Base-by-base conservation (phyloP, 257 asterid species). In the Solanum rostratum region DNA sequence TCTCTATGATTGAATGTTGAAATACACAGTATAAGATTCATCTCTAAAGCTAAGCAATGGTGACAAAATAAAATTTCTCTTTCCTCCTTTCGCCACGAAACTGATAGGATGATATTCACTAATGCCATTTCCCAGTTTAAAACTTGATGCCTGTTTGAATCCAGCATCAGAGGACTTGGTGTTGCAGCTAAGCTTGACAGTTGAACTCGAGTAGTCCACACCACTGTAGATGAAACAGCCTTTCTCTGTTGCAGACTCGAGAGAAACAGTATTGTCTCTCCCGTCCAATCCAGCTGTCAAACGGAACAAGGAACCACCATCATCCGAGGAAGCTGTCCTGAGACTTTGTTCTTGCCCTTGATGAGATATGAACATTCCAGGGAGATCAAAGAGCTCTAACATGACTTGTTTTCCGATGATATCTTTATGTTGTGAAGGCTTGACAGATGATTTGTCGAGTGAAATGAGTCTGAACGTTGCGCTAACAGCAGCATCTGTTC, bases 11-110 rank as follows among this genome's bases (percentile, higher is more conserved):
- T 62, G 85, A 46, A 82, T 85, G 83, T 91, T 87, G 79, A 96
- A 95, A 86, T 96, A 96, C 16, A 96, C 97, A 8, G 98, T 93
- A 92, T 96, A 96, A 52, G 89, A 89, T 88, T 96, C 98, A 88
- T 96, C 99, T 85, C 89, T 93, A 13, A 95, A 39, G 91, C 97
- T 90, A 33, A 90, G 86, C 69, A 96, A 89, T 10, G 99, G 98
- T 74, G 87, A 85, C 85, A 96, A 80, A 24, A 95, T 85, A 50
- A 90, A 96, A 85, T 87, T 91, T 84, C 97, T 89, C 2, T 68
- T 30, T 37, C 88, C 11, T 59, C 99, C 99, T 88, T 89, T 93
- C 27, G 93, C 97, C 79, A 92, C 91, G 71, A 96, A 96, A 84
- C 97, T 95, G 27, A 96, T 89, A 0, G 98, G 97, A 90, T 95